phyloP scores from a whole-genome alignment of 148 eudicot genomes.

The Silene conica region DNA sequence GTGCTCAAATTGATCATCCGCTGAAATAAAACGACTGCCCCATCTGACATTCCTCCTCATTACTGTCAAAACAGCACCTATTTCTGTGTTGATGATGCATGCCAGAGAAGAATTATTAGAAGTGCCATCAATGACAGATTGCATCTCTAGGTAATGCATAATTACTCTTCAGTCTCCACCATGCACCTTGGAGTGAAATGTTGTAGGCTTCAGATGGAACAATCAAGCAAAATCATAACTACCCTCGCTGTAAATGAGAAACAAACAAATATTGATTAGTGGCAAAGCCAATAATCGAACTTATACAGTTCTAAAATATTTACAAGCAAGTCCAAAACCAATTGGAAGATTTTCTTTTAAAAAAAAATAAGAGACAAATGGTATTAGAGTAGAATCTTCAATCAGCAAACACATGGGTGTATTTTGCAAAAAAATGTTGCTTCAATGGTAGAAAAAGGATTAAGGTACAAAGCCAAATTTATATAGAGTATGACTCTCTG shows the following conservation, averaged over 20 bases:
- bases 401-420: neutral
- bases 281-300: neutral
- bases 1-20: slow-evolving; percentile 78
- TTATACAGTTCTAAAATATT: neutral
- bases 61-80: slow-evolving; percentile 79
- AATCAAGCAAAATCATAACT: slow-evolving; percentile 7
- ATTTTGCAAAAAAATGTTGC: neutral
- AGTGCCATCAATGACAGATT: slow-evolving; percentile 14
- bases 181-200: slow-evolving; percentile 8
- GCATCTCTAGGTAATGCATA: slow-evolving; percentile 18
- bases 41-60: slow-evolving; percentile 96
- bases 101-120: slow-evolving; percentile 52
- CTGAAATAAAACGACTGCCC: slow-evolving; percentile 72
- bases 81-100: slow-evolving; percentile 77
- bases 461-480: neutral
- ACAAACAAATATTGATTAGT: neutral
- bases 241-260: slow-evolving; percentile 3
- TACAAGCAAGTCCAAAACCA: neutral
- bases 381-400: neutral
- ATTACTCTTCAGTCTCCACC: slow-evolving; percentile 3
- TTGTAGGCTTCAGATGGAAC: slow-evolving; percentile 13
- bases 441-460: neutral
- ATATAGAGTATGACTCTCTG: neutral
- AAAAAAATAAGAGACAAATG: neutral
- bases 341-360: neutral